Evolutionary conservation across 2,329 filamentous ascomycete species (phyloP).

Genomic region (Penicillium thymicola): DNA sequence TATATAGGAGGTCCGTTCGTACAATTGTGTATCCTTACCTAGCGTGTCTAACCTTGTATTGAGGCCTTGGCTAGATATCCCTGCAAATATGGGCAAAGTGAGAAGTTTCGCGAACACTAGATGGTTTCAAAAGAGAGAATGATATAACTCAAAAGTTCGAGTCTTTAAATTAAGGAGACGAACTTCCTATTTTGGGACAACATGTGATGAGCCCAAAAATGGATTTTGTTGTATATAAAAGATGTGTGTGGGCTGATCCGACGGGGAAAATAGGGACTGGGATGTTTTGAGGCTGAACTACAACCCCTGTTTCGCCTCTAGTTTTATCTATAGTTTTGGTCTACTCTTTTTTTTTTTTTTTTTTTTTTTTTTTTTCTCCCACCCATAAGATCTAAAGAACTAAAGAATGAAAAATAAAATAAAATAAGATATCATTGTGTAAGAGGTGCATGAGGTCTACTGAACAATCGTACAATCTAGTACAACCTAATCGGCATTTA

Average conservation of each 20-base stretch:
- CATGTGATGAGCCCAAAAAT: background rate
- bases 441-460: background rate
- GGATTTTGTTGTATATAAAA: background rate
- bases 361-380: too few relatives aligned
- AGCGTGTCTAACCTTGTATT: background rate
- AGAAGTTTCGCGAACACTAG: background rate
- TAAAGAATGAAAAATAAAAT: background rate
- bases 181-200: background rate
- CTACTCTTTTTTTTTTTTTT: too few relatives aligned
- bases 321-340: too few relatives aligned
- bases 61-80: background rate
- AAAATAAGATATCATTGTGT: background rate
- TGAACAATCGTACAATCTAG: background rate
- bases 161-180: background rate
- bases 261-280: conserved; percentile 1
- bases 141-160: background rate
- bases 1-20: background rate
- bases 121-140: background rate
- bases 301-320: background rate
- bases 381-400: background rate
- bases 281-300: background rate
- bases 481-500: background rate
- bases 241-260: conserved; percentile 2
- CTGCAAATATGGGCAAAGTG: background rate
- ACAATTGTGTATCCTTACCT: background rate